A percentile compares a stretch with the other conserved stretches of the same genome.
These are phyloP conservation scores for Colletotrichum higginsianum DNA, from an alignment of 2,329 filamentous ascomycete species.

Conservation along the genomic window DNA sequence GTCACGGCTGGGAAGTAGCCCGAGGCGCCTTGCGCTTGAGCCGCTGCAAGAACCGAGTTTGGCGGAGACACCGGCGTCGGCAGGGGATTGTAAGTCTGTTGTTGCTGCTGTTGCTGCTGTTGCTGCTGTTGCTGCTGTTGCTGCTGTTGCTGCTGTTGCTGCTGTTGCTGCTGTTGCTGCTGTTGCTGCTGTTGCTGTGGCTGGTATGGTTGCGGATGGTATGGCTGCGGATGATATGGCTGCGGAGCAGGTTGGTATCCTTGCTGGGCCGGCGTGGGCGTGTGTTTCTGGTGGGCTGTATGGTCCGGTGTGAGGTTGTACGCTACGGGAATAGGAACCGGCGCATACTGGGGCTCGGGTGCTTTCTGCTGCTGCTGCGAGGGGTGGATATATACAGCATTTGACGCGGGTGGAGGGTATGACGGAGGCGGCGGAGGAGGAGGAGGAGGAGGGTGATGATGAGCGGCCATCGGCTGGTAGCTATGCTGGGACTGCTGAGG, in stretches of 20 bases:
- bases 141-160: neutral
- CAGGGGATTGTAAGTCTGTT: neutral
- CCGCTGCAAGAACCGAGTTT: neutral
- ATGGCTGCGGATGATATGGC: slow-evolving; percentile 2
- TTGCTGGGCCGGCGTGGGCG: slow-evolving; percentile 18
- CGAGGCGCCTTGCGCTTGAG: neutral
- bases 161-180: no score
- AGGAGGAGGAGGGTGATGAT: no score
- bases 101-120: neutral
- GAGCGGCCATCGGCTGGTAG: neutral
- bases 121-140: neutral
- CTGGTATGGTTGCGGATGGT: neutral
- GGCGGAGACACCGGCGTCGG: slow-evolving; percentile 13
- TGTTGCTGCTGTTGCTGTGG: slow-evolving; percentile 4
- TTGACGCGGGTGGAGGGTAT: neutral
- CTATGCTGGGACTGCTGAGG: slow-evolving; percentile 1
- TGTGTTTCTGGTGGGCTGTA: neutral
- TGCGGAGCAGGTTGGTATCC: slow-evolving; percentile 5
- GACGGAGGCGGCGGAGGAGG: slow-evolving; percentile 4
- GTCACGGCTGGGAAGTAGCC: slow-evolving; percentile 10
- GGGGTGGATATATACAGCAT: neutral
- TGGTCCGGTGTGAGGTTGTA: neutral
- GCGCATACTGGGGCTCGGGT: neutral
- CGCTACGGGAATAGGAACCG: neutral
- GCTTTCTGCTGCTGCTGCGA: neutral